These are phyloP conservation scores for Syzygium aqueum DNA, from an alignment of 345 rosid genomes.

Conservation along the genomic window DNA sequence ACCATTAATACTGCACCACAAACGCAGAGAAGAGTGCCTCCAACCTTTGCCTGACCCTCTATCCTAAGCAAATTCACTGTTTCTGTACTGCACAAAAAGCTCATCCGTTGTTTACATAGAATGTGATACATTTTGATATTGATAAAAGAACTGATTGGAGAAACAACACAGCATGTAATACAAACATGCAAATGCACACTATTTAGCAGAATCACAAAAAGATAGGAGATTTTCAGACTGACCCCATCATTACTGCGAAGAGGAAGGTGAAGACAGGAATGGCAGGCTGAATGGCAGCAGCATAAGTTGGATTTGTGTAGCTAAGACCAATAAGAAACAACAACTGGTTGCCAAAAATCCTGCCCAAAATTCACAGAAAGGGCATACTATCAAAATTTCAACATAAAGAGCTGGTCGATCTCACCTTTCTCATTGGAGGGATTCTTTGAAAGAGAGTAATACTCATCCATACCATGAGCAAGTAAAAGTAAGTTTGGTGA, in stretches of 20 bases:
- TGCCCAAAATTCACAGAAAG: conserved; percentile 16
- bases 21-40: conserved; percentile 78
- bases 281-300: conserved; percentile 96
- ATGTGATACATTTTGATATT: conserved; percentile 1
- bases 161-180: conserved; percentile 3
- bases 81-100: conserved; percentile 83
- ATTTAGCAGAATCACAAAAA: background rate
- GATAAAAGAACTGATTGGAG: background rate
- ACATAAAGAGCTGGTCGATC: background rate
- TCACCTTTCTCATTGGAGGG: background rate
- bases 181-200: background rate
- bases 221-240: conserved; percentile 8
- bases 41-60: conserved; percentile 91
- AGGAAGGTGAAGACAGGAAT: conserved; percentile 96
- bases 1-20: conserved; percentile 83
- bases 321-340: conserved; percentile 89
- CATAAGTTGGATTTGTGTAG: conserved; percentile 96
- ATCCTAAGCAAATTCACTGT: conserved; percentile 61
- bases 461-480: background rate
- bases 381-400: background rate
- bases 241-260: conserved; percentile 92
- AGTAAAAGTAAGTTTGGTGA: background rate
- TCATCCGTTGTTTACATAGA: conserved; percentile 3
- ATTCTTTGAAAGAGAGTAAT: background rate
- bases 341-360: conserved; percentile 98